These are phyloP conservation scores for Neophaeococcomyces aloes DNA, from an alignment of 2,329 filamentous ascomycete genomes.

Conservation along the genomic window DNA sequence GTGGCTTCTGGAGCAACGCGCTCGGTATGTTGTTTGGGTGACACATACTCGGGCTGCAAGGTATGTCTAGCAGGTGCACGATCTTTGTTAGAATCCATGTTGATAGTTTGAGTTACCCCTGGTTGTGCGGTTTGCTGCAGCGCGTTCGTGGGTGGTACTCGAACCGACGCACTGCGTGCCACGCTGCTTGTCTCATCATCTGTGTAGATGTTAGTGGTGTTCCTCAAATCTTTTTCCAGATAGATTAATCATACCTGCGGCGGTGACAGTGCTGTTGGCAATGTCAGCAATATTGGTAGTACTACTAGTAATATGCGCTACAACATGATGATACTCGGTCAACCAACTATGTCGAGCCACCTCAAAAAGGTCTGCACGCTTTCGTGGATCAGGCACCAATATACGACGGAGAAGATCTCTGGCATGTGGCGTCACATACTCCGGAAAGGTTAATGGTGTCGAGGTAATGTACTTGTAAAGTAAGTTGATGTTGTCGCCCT, in stretches of 20 bases:
- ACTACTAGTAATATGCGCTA: conserved; percentile 92
- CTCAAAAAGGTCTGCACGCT: conserved; percentile 91
- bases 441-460: conserved; percentile 90
- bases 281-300: conserved; percentile 81
- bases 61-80: conserved; percentile 84
- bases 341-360: conserved; percentile 97
- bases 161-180: conserved; percentile 81
- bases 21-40: conserved; percentile 74
- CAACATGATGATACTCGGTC: conserved; percentile 91
- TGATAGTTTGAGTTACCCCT: conserved; percentile 33
- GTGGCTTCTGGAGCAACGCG: conserved; percentile 37
- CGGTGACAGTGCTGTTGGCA: conserved; percentile 61
- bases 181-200: conserved; percentile 52
- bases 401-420: conserved; percentile 86
- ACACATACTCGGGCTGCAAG: conserved; percentile 95
- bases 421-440: conserved; percentile 96
- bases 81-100: conserved; percentile 1
- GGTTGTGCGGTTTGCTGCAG: conserved; percentile 40
- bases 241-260: conserved; percentile 35
- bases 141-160: conserved; percentile 65
- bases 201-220: conserved; percentile 15
- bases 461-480: conserved; percentile 99
- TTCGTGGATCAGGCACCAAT: conserved; percentile 85
- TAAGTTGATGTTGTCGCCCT: conserved; percentile 97
- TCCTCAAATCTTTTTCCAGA: conserved; percentile 4